Base-by-base conservation (phyloP, 495 filamentous ascomycete species). In the Parachaetomium inaequale region DNA sequence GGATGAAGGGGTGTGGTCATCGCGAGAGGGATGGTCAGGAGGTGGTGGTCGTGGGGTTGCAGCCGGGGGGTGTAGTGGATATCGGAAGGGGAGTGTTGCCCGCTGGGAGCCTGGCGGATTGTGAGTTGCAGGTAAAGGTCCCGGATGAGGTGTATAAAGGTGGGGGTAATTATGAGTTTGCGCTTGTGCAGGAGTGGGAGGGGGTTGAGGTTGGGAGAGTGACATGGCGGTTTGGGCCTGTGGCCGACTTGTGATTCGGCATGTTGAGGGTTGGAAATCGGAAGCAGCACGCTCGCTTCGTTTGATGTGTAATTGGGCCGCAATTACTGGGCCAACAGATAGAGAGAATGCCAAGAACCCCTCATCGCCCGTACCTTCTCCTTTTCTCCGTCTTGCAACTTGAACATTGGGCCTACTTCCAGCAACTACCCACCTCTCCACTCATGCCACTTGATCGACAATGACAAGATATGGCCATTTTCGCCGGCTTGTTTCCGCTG, bases 161-260 rank as follows among this genome's bases (percentile, higher is more conserved):
- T 7, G 34, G 14, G 26, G 10, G 42, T 8, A 12, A 36, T 11
- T 36, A 36, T 29, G 49, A 54, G 50, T 45, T 46, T 47, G 59
- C 50, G 38, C 40, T 61, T 4, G 38, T 55, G 50, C 59, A 61
- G 59, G 50, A 54, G 59, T 54, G 49, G 59, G 38, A 54, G 12
- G 58, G 49, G 14, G 19, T 34, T 2, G 59, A 55, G 26, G 59
- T 61, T 29, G 59, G 59, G 8, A 61, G 59, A 38, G n/a, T 61
- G 4, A 61, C 50, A 3, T 55, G 50, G 49, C 7, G 26, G 50
- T 61, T 61, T 55, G 59, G 55, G 6, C 25, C 38, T n/a, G 38
- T 45, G 23, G 25, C 23, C 1, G 23, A 31, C 2, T 19, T 56
- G 34, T 55, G 25, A 55, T 1, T n/a, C n/a, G n/a, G n/a, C n/a